Evolutionary conservation across 202 grass and related monocot genomes (phyloP), one percentile per base, ranked within the genome.

Genomic region (Brachypodium distachyon): DNA sequence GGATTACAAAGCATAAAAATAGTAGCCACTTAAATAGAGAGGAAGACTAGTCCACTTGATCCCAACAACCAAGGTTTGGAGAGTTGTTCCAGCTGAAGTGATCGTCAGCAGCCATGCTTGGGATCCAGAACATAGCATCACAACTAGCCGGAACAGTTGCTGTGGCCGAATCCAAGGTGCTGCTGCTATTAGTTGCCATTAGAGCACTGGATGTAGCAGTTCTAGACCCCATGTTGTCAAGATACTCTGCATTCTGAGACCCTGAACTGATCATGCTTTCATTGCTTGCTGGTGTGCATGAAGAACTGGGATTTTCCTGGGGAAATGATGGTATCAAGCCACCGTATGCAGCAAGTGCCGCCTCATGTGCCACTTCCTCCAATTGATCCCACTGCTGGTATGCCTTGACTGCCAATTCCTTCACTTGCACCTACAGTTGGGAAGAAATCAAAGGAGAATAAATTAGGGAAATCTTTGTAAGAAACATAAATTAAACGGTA

Each of bases 211-310:
- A 87, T 19, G 68, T 74, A 60, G 52, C 41, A 7, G 67, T 78
- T 78, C 74, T 58, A 9, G 51, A 74, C 50, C 74, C 85, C 9
- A 41, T 60, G 48, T 32, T 41, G n/a, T 72, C 73, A 52, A 73
- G 32, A 67, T 87, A 78, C 32, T 43, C 72, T 1, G 41, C 33
- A 25, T 43, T 51, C 46, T 73, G 79, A 39, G 79, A 67, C 7
- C 74, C 85, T 28, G 79, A 78, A 67, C 51, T 83, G 40, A 87
- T 82, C 39, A 82, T 78, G 79, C 85, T 87, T 61, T 58, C 28
- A 36, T 52, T 73, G 67, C 59, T 81, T 60, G 1, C 11, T 40
- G 27, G 54, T 27, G 42, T 57, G 29, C 52, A 28, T 68, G 62
- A 79, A 21, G 72, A 58, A 77, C 9, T 64, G 3, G 46, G 26